Evolutionary conservation across 2,329 filamentous ascomycete species (phyloP), one percentile per base, ranked within the genome.

Genomic region (Nemania bipapillata): DNA sequence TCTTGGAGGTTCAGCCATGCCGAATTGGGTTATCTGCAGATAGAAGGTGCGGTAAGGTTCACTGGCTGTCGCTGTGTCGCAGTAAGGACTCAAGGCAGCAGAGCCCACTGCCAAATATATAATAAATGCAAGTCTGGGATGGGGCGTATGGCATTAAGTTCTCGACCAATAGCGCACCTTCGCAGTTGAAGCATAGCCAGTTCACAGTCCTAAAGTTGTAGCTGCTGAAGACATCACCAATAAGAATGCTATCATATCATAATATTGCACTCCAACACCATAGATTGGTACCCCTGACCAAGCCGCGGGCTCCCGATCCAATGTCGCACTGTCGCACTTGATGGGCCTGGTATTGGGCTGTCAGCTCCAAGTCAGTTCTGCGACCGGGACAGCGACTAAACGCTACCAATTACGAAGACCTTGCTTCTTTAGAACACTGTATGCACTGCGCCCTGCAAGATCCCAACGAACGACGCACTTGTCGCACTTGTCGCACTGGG

Each of bases 1-100:
- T 49, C 17, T 60, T 2, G 54, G 28, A 8, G 49, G 55, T 64
- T 64, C 65, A 40, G 61, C 24, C 65, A 68, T 68, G 22, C 4
- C 30, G 9, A 40, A 35, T 24, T 9, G 17, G 28, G 24, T 5
- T 17, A 22, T 22, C 12, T 11, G 12, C 15, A 4, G 11, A 26
- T 20, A 17, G 12, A n/a, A 52, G 30, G n/a, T 20, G 53, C 4
- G 24, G 20, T 12, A 20, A 47, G 20, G 20, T 58, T 12, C n/a
- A 37, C 58, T 53, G 53, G 20, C 20, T 58, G 17, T 35, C 40
- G 20, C 47, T 26, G 47, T 50, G 12, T 47, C 53, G 65, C 65
- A 63, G 42, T 54, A 15, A 52, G 37, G 24, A 17, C 24, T 53
- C 15, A 12, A 45, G 24, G 45, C 15, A 30, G 28, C 8, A 37